Evolutionary conservation across 2,329 filamentous ascomycete species (phyloP), one percentile per base, ranked within the genome.

Genomic region (Drechslera avenae): DNA sequence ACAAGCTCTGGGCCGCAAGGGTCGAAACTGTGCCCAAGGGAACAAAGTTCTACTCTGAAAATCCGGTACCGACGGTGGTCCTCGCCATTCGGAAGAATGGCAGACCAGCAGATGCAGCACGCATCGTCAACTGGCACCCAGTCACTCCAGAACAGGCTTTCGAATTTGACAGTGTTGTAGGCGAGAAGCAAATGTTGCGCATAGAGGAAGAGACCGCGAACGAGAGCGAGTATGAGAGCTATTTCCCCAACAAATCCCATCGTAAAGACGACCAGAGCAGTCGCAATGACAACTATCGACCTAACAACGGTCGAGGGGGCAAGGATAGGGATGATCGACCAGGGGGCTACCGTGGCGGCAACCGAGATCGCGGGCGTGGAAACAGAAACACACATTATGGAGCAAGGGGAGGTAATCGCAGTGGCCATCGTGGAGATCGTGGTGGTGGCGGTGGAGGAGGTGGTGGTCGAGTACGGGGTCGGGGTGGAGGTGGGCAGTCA

Each of bases 1-100:
- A 91, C 70, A 88, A 83, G 62, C 82, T 97, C 32, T 99, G 93
- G 92, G 94, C 93, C 4, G 91, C 88, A 13, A 83, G 86, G 35
- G 84, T 97, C 9, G 81, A 84, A 26, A 91, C 94, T 1, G 81
- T 92, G 0, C 85, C 87, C 0, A 77, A 84, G 13, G 83, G 81
- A 0, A 83, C 68, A 19, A 71, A 86, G 32, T 81, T 80, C 37
- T 88, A 94, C 75, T 92, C 90, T 0, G 90, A 96, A 59, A 92
- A 91, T 64, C 81, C 83, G 1, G 83, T 82, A 0, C 91, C 92
- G 0, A 82, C 90, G 9, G 86, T 97, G 9, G 90, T 97, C 1
- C 81, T 99, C 31, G 92, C 91, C 1, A 80, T 93, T 39, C 83
- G 87, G 32, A 89, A 88, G 68, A 86, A 87, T 12, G 85, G 87